These are phyloP conservation scores for Berberis vulgaris DNA, from an alignment of 164 flowering plant species.

Conservation along the genomic window DNA sequence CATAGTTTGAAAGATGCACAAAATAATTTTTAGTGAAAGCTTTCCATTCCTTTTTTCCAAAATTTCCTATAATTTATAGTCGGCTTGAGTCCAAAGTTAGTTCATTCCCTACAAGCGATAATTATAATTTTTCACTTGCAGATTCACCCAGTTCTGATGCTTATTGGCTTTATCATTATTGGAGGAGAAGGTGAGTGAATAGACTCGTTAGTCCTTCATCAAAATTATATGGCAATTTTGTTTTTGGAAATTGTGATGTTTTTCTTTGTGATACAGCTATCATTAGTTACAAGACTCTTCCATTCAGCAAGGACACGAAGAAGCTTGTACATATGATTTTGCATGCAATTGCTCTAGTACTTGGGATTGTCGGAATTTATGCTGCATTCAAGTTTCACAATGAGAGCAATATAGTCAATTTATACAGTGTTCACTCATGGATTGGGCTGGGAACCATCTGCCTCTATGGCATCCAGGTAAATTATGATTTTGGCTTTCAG, in stretches of 20 bases:
- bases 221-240: too few species aligned
- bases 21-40: too few species aligned
- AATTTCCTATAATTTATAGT: too few species aligned
- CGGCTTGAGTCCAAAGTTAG: too few species aligned
- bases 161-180: conserved; percentile 79
- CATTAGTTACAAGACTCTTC: conserved; percentile 70
- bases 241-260: not conserved
- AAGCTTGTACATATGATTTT: conserved; percentile 70
- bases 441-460: conserved; percentile 63
- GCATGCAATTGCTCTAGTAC: conserved; percentile 62
- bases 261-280: conserved; percentile 50
- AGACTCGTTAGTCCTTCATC: not conserved
- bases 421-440: conserved; percentile 97
- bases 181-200: conserved; percentile 83
- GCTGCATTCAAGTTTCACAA: conserved; percentile 82
- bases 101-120: not conserved
- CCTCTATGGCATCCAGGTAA: conserved; percentile 87
- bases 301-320: conserved; percentile 57
- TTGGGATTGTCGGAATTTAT: conserved; percentile 72
- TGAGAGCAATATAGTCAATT: conserved; percentile 70
- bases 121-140: conserved; percentile 20
- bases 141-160: conserved; percentile 91
- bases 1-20: too few species aligned
- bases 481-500: not conserved
- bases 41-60: too few species aligned